Base-by-base conservation (phyloP, 495 filamentous ascomycete genomes). In the Aspergillus heteromorphus region DNA sequence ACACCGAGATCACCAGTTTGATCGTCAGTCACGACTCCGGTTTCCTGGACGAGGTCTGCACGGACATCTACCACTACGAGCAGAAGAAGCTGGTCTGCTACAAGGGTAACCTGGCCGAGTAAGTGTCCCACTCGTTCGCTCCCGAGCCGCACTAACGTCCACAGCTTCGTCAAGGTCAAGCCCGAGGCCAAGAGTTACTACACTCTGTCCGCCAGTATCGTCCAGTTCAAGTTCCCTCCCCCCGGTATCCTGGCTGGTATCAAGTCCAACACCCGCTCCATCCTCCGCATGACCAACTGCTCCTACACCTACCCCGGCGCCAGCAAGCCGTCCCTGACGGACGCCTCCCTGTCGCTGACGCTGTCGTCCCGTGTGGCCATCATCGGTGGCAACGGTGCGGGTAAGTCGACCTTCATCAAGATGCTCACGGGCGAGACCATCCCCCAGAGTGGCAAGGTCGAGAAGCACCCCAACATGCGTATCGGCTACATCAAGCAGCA, bases 401-500 rank as follows among this genome's bases (percentile, higher is more conserved):
- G 95, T 71, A 99, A 99, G 73, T 96, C 91, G 20, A 99, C 95
- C 2, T 81, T 99, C 49, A 96, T 99, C 77, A 97, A 97, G 76
- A 76, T 99, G 18, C 76, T 99, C 49, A 99, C 95, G n/a, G 95
- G 95, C 61, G 95, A 97, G 70, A 83, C 84, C 18, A 86, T 97
- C 57, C 93, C 95, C 1, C 88, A 91, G 58, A 66, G 67, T 20
- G 95, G 95, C 43, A 89, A 83, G 71, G 92, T 99, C 7, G 91
- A 97, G 78, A 97, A 97, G 77, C 95, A 99, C 66, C 95, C 95
- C 63, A 97, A 97, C 66, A 72, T 99, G 48, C 95, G 95, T 78
- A 96, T 99, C 64, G 95, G 95, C 43, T 97, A 97, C 79, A 96
- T 97, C 79, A 96, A 97, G 77, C 95, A 99, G 74, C 95, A 97